A percentile compares a stretch with the other conserved stretches of the same genome.
These are phyloP conservation scores for Melastoma candidum DNA, from an alignment of 441 rosid genomes.

Conservation along the genomic window DNA sequence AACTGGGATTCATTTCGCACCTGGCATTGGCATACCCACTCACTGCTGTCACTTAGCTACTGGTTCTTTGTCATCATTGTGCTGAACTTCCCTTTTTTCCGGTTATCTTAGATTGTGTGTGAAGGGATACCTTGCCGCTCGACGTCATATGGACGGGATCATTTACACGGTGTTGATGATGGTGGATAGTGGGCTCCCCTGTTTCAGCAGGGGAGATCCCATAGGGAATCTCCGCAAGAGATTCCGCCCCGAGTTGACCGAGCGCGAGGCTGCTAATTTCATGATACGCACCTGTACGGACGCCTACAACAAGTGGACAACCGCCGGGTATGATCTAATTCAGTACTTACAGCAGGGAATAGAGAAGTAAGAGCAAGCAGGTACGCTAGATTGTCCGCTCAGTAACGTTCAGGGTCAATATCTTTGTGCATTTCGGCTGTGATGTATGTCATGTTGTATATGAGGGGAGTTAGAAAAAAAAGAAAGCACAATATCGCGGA, in stretches of 20 bases:
- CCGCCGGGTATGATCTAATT: conserved; percentile 95
- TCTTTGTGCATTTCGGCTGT: too few species aligned
- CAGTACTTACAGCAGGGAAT: conserved; percentile 96
- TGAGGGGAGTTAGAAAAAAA: too few species aligned
- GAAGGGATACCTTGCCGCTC: conserved; percentile 86
- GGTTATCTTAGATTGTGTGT: conserved; percentile 59
- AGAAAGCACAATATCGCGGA: too few species aligned
- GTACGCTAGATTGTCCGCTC: too few species aligned
- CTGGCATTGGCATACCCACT: background rate
- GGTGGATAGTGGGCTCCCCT: conserved; percentile 94
- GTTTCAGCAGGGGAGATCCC: conserved; percentile 96
- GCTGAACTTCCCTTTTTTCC: background rate
- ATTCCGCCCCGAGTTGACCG: conserved; percentile 94
- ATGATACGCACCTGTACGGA: conserved; percentile 86
- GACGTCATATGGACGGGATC: conserved; percentile 92
- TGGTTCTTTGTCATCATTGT: background rate
- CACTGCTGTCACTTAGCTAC: background rate
- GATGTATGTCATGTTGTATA: too few species aligned
- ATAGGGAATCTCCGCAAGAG: conserved; percentile 90
- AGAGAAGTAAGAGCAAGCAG: conserved; percentile 44
- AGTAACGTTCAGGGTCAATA: too few species aligned
- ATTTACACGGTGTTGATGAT: conserved; percentile 75
- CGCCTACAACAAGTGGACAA: conserved; percentile 96
- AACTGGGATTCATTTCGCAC: conserved; percentile 1
- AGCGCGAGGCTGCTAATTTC: conserved; percentile 93